Percentiles rank a stretch among this genome's conserved stretches.
These are phyloP conservation scores for Leccinum broughii DNA, from an alignment of 768 basidiomycete genomes.

Conservation along the genomic window DNA sequence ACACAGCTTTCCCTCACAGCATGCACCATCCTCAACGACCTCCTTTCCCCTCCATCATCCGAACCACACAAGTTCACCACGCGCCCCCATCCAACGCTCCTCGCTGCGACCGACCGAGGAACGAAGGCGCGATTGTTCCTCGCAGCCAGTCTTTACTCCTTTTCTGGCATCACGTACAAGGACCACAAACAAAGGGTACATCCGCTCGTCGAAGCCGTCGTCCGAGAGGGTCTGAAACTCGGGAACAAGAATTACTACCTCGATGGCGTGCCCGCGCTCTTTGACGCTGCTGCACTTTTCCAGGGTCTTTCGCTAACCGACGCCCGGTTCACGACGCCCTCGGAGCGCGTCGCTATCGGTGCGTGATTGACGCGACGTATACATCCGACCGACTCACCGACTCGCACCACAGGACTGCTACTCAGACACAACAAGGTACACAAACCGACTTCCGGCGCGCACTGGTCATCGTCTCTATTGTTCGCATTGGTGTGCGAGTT, in stretches of 20 bases:
- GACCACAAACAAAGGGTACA: constrained; percentile 65
- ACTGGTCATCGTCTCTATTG: constrained; percentile 71
- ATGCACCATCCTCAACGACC: constrained; percentile 54
- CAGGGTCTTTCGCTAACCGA: constrained; percentile 32
- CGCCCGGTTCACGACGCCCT: constrained; percentile 38
- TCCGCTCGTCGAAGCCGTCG: constrained; percentile 62
- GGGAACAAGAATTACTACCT: constrained; percentile 75
- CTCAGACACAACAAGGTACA: constrained; percentile 70
- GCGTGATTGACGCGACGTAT: constrained; percentile 15
- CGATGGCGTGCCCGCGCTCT: constrained; percentile 72
- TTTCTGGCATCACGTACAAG: constrained; percentile 52
- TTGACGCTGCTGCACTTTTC: constrained; percentile 49
- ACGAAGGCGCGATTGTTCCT: constrained; percentile 69
- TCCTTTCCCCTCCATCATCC: constrained; percentile 37
- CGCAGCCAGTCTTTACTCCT: constrained; percentile 76
- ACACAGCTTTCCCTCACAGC: constrained; percentile 51
- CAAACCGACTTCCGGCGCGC: constrained; percentile 55
- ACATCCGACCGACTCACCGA: background rate
- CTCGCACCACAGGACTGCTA: constrained; percentile 50
- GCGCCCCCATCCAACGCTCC: constrained; percentile 38
- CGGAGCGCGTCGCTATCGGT: constrained; percentile 64
- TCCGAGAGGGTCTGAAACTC: constrained; percentile 84
- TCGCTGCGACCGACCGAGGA: constrained; percentile 36
- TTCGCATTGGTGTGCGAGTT: constrained; percentile 79
- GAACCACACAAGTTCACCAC: constrained; percentile 15